Percentiles rank a stretch among this genome's conserved stretches.
phyloP scores from a whole-genome alignment of 768 basidiomycete genomes.

The Saitozyma podzolica region DNA sequence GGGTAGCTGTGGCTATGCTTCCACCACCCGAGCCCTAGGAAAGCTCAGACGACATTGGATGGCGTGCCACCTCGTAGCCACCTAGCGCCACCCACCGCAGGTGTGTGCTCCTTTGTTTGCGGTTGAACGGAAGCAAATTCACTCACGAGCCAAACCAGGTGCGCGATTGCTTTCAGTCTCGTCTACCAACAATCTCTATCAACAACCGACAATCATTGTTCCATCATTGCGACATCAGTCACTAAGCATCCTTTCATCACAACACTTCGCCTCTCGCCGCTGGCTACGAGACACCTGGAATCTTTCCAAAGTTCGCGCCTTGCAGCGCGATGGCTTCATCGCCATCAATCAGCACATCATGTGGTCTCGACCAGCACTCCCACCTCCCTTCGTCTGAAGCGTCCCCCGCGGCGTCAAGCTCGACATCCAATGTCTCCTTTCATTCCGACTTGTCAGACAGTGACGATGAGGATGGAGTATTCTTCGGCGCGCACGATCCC shows the following conservation, averaged over 20 bases:
- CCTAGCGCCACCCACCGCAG: no score
- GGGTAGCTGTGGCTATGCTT: no score
- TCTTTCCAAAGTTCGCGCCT: background rate
- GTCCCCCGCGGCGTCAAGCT: background rate
- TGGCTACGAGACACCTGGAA: background rate
- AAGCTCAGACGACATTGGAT: no score
- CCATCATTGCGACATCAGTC: no score
- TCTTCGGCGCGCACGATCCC: constrained; percentile 27
- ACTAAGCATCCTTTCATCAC: no score
- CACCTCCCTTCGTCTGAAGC: background rate
- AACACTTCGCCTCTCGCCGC: background rate
- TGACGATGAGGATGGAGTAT: constrained; percentile 33
- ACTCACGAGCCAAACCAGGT: no score
- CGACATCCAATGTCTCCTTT: background rate
- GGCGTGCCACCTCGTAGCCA: no score
- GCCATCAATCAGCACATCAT: constrained; percentile 1
- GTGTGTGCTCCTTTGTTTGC: no score
- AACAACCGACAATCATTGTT: background rate
- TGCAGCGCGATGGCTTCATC: background rate
- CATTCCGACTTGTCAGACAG: background rate
- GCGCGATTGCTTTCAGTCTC: background rate
- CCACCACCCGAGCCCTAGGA: no score
- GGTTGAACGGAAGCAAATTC: no score
- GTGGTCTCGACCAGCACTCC: no score
- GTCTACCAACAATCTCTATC: background rate